phyloP scores from a whole-genome alignment of 2,329 filamentous ascomycete genomes.

The Colletotrichum sp. region DNA sequence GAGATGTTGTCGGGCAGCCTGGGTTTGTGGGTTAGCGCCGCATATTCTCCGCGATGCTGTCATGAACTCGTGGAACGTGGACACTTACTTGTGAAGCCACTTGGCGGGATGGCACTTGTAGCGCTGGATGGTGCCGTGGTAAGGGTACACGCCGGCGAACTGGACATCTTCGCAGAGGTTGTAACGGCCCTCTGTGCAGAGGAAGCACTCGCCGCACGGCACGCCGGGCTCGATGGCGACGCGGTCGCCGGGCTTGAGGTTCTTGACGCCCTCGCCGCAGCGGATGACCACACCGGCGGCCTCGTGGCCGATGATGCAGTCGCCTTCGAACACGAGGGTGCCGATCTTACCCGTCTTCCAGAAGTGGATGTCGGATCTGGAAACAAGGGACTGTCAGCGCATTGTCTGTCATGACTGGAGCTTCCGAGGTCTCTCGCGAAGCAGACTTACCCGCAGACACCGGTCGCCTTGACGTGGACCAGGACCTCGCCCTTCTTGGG shows the following conservation, averaged over 20 bases:
- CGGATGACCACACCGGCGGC: slow-evolving; percentile 65
- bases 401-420: background rate
- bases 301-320: slow-evolving; percentile 72
- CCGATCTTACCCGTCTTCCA: slow-evolving; percentile 72
- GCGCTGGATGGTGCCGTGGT: slow-evolving; percentile 64
- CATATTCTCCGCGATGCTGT: background rate
- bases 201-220: slow-evolving; percentile 65
- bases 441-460: slow-evolving; percentile 67
- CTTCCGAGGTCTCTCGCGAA: too few relatives aligned
- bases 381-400: background rate
- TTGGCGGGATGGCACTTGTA: slow-evolving; percentile 67
- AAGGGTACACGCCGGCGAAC: slow-evolving; percentile 67
- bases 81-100: slow-evolving; percentile 56
- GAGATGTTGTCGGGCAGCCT: slow-evolving; percentile 60
- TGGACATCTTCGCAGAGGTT: slow-evolving; percentile 68
- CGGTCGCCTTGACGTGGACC: slow-evolving; percentile 66
- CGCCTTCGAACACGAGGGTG: slow-evolving; percentile 63
- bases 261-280: slow-evolving; percentile 58
- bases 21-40: background rate
- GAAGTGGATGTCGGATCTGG: slow-evolving; percentile 70
- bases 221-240: slow-evolving; percentile 73
- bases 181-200: slow-evolving; percentile 65
- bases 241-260: slow-evolving; percentile 63
- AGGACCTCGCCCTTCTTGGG: slow-evolving; percentile 61
- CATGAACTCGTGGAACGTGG: background rate